Percentiles rank a stretch among this genome's conserved stretches.
phyloP scores from a whole-genome alignment of 768 basidiomycete species.

The Trametes coccinea region DNA sequence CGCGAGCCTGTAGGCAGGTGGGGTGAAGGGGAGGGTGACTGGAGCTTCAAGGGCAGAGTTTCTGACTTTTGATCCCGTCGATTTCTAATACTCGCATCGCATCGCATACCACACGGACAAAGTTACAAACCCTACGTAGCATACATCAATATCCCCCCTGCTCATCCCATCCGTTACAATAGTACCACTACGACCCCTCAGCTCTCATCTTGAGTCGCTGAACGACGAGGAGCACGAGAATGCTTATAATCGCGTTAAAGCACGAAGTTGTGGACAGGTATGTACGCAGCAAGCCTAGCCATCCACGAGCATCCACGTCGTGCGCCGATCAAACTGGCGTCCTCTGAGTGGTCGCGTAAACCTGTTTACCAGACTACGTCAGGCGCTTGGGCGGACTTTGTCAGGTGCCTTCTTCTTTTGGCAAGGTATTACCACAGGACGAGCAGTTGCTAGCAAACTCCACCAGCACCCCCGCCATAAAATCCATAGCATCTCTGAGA shows the following conservation, averaged over 20 bases:
- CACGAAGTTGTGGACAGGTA: too few species aligned
- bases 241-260: too few species aligned
- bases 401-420: constrained; percentile 6
- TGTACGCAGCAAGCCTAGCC: background rate
- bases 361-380: background rate
- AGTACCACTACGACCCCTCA: too few species aligned
- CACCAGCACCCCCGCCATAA: background rate
- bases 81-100: too few species aligned
- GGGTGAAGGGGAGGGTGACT: constrained; percentile 65
- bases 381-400: background rate
- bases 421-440: background rate
- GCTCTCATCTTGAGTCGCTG: too few species aligned
- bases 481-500: background rate
- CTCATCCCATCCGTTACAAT: too few species aligned
- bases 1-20: constrained; percentile 72
- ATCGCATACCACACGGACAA: too few species aligned
- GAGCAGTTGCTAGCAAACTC: background rate
- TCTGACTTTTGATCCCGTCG: constrained; percentile 65
- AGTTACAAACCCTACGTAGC: too few species aligned
- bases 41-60: constrained; percentile 89
- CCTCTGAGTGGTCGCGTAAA: background rate
- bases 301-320: background rate
- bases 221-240: too few species aligned
- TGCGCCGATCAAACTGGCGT: background rate
- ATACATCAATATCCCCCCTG: too few species aligned